Evolutionary conservation across 495 filamentous ascomycete species (phyloP), one percentile per base, ranked within the genome.

Genomic region (Hypoxylon trugodes): DNA sequence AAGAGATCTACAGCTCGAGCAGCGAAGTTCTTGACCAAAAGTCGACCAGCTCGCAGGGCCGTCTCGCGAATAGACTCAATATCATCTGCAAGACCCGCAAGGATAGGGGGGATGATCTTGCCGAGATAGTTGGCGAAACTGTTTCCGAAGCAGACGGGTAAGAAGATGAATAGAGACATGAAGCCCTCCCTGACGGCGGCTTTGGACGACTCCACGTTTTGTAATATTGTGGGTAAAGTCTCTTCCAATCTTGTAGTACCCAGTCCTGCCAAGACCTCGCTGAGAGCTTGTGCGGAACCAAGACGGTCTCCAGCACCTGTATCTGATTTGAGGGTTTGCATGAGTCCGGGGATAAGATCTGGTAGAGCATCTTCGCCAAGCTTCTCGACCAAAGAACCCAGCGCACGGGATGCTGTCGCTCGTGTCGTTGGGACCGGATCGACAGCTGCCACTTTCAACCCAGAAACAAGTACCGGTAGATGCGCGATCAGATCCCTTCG

Each of bases 141-240:
- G 81, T 98, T 98, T 65, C 95, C 95, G 72, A 98, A 98, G 76
- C 95, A 98, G 54, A 96, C 96, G 13, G 95, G 95, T 76, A 98
- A 86, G 82, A 96, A 98, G 64, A 98, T 97, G 77, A 98, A 98
- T 35, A 98, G 84, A 22, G 95, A 96, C 95, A 98, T 98, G 82
- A 98, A 98, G 30, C 95, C 95, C 81, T 98, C 95, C 59, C 95
- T 87, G 57, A 97, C 91, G 61, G 91, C 83, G 15, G 95, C 75
- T 74, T 97, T 98, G 47, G 91, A 83, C 69, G 95, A 98, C 63
- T 90, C 86, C 46, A 96, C 93, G 65, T 98, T 98, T 70, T 98
- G 95, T 21, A 98, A 77, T 59, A 98, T 97, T 5, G 95, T 98
- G 43, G 95, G 96, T 48, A 98, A 77, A 1, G 93, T 98, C 77